phyloP scores from a whole-genome alignment of 2,329 filamentous ascomycete genomes.

The Xylaria digitata region DNA sequence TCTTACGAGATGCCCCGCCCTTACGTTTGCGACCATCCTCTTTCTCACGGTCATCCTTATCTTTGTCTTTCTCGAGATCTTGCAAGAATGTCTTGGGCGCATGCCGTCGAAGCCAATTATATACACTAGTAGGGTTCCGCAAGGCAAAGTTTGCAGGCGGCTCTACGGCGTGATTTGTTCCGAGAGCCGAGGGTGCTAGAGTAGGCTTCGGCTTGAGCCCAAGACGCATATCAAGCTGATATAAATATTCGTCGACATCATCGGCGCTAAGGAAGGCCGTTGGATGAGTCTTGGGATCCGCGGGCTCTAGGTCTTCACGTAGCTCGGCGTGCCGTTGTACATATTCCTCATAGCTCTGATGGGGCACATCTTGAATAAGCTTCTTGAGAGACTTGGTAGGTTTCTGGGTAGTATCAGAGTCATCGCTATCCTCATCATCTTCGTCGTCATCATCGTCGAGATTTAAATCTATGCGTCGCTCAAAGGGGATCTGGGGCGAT shows the following conservation, averaged over 20 bases:
- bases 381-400: slow-evolving; percentile 62
- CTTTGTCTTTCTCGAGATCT: slow-evolving; percentile 68
- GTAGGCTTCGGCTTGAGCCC: slow-evolving; percentile 59
- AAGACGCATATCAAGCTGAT: slow-evolving; percentile 68
- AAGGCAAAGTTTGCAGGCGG: slow-evolving; percentile 62
- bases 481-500: slow-evolving; percentile 78
- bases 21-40: slow-evolving; percentile 53
- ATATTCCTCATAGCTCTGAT: slow-evolving; percentile 63
- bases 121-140: slow-evolving; percentile 88
- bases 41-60: slow-evolving; percentile 52
- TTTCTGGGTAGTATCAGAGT: slow-evolving; percentile 52
- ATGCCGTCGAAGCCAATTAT: slow-evolving; percentile 92
- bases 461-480: slow-evolving; percentile 79
- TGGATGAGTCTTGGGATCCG: slow-evolving; percentile 66
- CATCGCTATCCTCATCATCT: slow-evolving; percentile 54
- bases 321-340: slow-evolving; percentile 72
- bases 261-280: slow-evolving; percentile 75
- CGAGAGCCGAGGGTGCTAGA: slow-evolving; percentile 62
- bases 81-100: slow-evolving; percentile 87
- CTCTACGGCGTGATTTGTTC: slow-evolving; percentile 49
- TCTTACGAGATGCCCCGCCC: slow-evolving; percentile 52
- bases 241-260: slow-evolving; percentile 79
- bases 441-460: slow-evolving; percentile 57
- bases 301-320: slow-evolving; percentile 60
- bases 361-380: slow-evolving; percentile 65